Base-by-base conservation (phyloP, 352 stramenopile species). In the Pythium monospermum region DNA sequence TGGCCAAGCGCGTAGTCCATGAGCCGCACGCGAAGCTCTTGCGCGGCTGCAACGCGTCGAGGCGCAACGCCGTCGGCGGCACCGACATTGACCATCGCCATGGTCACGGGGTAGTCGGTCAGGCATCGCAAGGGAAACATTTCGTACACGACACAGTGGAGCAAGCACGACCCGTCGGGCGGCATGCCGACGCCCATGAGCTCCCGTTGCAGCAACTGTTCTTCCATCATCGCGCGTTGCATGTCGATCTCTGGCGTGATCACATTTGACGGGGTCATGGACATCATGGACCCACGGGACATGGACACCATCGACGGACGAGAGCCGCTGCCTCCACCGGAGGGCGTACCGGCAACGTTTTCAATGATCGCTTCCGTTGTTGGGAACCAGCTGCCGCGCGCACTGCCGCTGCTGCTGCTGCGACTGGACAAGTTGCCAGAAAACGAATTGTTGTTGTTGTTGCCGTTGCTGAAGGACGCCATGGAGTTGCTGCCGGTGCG, bases 71-170 rank as follows among this genome's bases (percentile, higher is more conserved):
- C 78, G 57, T 92, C 81, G 18, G 78, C 81, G 0, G 81, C 80
- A 16, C 81, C 81, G 2, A 92, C 81, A 47, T 92, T 92, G 28
- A 92, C 81, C 18, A 90, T 73, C 18, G 71, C 71, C 81, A 92
- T 92, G 26, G 63, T 68, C 23, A 75, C 45, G 1, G 81, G 78
- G 51, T 90, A 92, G 21, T 87, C 75, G 16, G 59, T 58, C 40
- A 92, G 67, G 51, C 72, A 90, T 51, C 89, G 80, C 16, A 92
- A 55, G 43, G 81, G 81, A 47, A 85, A 92, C 72, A 92, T 87
- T 37, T 92, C 81, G 60, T 90, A 92, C 19, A 92, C 78, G 51
- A 92, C 63, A 49, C 81, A 92, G 61, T 92, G 81, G 35, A 92
- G 68, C 52, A 92, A 52, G 47, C 81, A 92, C 6, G 81, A 92